A percentile compares a stretch with the other conserved stretches of the same genome.
These are phyloP conservation scores for Exophiala viscosa DNA, from an alignment of 2,329 filamentous ascomycete genomes.

Conservation along the genomic window DNA sequence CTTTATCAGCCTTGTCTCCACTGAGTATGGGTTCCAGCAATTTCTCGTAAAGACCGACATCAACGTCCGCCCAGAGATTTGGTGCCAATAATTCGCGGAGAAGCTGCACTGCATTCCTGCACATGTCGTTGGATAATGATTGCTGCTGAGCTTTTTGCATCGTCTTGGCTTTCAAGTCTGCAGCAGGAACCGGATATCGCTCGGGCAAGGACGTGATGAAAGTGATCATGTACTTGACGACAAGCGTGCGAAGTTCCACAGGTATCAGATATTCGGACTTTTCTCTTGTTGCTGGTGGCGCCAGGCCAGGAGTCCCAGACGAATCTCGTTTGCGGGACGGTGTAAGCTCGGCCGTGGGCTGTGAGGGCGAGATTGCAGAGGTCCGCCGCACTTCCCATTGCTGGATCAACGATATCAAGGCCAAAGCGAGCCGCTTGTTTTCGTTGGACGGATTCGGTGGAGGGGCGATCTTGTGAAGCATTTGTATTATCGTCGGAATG, in stretches of 20 bases:
- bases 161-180: constrained; percentile 33
- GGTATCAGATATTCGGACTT: constrained; percentile 65
- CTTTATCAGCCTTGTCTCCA: constrained; percentile 76
- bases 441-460: constrained; percentile 83
- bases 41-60: constrained; percentile 86
- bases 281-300: constrained; percentile 44
- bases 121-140: constrained; percentile 67
- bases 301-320: constrained; percentile 53
- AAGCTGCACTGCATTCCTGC: constrained; percentile 77
- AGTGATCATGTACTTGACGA: constrained; percentile 92
- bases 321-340: constrained; percentile 49
- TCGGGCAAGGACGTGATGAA: constrained; percentile 91
- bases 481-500: constrained; percentile 79
- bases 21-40: constrained; percentile 81
- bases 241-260: constrained; percentile 64
- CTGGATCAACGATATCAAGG: constrained; percentile 86
- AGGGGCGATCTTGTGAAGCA: constrained; percentile 79
- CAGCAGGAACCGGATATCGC: constrained; percentile 71
- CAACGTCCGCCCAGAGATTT: constrained; percentile 85
- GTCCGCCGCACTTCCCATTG: constrained; percentile 86
- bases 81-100: constrained; percentile 81
- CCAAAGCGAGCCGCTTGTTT: constrained; percentile 84
- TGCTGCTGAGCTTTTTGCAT: constrained; percentile 48
- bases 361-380: constrained; percentile 33
- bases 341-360: constrained; percentile 58